Base-by-base conservation (phyloP, 2,329 filamentous ascomycete genomes). In the Sarocladium kiliense region DNA sequence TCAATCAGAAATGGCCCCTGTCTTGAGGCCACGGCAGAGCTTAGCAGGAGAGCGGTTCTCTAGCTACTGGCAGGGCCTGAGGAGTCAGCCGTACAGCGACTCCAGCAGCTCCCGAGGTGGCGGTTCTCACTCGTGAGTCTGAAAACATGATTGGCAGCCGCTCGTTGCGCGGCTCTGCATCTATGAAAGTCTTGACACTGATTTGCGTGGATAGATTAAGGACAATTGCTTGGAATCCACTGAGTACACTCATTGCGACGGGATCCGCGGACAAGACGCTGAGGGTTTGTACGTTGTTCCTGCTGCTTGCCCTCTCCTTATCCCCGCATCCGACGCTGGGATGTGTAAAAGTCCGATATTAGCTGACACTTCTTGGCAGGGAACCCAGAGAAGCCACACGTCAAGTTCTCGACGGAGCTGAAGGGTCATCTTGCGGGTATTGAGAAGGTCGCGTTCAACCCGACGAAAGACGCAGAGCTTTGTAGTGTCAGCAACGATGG, bases 151-250 rank as follows among this genome's bases (percentile, higher is more conserved):
- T 42, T 14, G 21, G 26, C 34, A 14, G 23, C 49, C 32, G n/a
- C 18, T 26, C 5, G 6, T 39, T n/a, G 11, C n/a, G n/a, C 44
- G 16, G 12, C 25, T 16, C 16, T 11, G 27, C 14, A n/a, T 55
- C 11, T 10, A 11, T 32, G 9, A 14, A 16, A 21, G 26, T 27
- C 25, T 36, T 27, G 21, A 26, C 11, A 23, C 18, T 30, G 30
- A 21, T n/a, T 25, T 19, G 7, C n/a, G 6, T 10, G 30, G 56
- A 54, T 60, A 91, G 87, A 59, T 78, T 95, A 56, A 85, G 89
- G 39, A 87, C 88, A 1, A 86, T 97, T 61, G 86, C 89, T 37
- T 97, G 93, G 93, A 96, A 93, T 61, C 89, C 92, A 0, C 77
- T 89, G 0, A 91, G 93, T 32, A 88, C 84, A 9, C 77, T 94